Base-by-base conservation (phyloP, 2,329 filamentous ascomycete species). In the Clonostachys chloroleuca region DNA sequence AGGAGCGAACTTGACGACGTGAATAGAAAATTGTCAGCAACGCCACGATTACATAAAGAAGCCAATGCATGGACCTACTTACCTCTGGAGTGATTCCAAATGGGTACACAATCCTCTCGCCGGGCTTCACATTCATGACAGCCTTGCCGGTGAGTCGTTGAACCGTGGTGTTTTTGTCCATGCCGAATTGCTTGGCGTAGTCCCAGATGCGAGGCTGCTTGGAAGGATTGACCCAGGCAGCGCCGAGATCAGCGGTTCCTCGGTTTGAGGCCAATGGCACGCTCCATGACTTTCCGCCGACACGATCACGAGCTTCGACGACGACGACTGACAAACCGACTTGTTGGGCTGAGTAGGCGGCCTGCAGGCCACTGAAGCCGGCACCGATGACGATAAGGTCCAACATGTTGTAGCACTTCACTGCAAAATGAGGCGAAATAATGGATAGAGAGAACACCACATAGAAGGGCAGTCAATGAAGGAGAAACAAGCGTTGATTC, bases 141-240 rank as follows among this genome's bases (percentile, higher is more conserved):
- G 57, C 58, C 40, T 58, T 50, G 10, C 47, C 52, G 1, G 60
- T 56, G 20, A 58, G 58, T 43, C 68, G 66, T 40, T 57, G 53
- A 5, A 64, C 58, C 3, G 61, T 58, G 14, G 56, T 50, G n/a
- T 9, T 4, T 16, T 24, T 24, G 13, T 66, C 2, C 16, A 61
- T 54, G 35, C 58, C 53, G 33, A 66, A 60, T 17, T 54, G 49
- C 47, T 61, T 46, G 1, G 56, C 57, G 41, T 60, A 54, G 4
- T 49, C 44, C 53, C 56, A 51, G 43, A 81, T 69, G 17, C 69
- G 60, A 41, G 70, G 72, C 42, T 56, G 54, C 36, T 48, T 50
- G 9, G 45, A 42, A 42, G 48, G 40, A 36, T 59, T 56, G 44
- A 56, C 41, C 57, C 55, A 56, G 9, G 54, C 55, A 13, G 52